Conservation (phyloP, 106 monocot species). For the Cymbidium sinense region DNA sequence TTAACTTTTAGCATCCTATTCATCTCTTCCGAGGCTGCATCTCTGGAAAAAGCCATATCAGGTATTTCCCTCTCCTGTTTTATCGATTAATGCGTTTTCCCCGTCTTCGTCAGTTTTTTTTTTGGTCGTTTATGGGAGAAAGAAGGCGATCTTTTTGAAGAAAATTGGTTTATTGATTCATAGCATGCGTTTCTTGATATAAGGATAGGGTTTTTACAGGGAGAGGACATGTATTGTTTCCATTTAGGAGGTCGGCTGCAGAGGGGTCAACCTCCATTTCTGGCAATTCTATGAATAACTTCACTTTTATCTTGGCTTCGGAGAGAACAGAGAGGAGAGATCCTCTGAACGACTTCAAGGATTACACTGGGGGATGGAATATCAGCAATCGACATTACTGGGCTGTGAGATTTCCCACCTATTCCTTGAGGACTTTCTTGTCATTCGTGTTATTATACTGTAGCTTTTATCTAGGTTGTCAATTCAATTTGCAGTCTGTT, state of each 20-base stretch:
- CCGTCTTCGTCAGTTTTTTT: background rate
- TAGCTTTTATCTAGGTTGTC: background rate
- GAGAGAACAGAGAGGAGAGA: slow-evolving; percentile 64
- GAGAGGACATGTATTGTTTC: slow-evolving; percentile 12
- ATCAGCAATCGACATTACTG: slow-evolving; percentile 81
- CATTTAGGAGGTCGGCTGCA: slow-evolving; percentile 26
- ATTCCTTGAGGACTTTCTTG: background rate
- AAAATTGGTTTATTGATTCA: background rate
- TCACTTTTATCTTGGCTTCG: slow-evolving; percentile 57
- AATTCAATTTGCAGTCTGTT: slow-evolving; percentile 48
- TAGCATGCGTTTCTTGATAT: background rate
- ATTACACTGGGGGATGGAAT: slow-evolving; percentile 88
- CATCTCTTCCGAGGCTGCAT: background rate
- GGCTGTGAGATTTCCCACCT: slow-evolving; percentile 50
- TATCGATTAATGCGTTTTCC: background rate
- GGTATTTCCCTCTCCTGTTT: background rate
- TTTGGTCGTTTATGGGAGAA: background rate
- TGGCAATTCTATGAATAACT: slow-evolving; percentile 12
- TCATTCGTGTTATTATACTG: background rate
- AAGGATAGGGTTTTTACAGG: background rate
- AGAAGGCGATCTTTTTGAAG: background rate
- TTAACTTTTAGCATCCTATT: background rate
- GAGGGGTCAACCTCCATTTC: slow-evolving; percentile 9
- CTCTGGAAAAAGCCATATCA: background rate
- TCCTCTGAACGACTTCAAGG: slow-evolving; percentile 47